Evolutionary conservation across 495 filamentous ascomycete genomes (phyloP).

Genomic region (Polyplosphaeria fusca): DNA sequence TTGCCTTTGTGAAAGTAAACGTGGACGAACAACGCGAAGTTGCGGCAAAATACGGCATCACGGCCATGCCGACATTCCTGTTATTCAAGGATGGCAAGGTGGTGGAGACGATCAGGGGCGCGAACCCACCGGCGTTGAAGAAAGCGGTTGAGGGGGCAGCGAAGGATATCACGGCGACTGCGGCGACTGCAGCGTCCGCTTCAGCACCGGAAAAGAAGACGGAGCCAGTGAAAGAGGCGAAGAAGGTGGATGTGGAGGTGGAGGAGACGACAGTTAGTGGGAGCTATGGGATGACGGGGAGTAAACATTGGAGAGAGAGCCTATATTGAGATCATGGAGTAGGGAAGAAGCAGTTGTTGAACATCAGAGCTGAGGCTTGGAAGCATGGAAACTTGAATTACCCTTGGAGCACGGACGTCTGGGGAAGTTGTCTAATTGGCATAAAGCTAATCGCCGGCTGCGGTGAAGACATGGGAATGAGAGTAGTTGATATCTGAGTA

Average conservation of each 20-base stretch:
- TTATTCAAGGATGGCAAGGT: constrained; percentile 30
- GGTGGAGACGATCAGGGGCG: constrained; percentile 24
- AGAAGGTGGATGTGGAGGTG: constrained; percentile 4
- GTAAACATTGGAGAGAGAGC: constrained; percentile 26
- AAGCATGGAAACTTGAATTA: too few species aligned
- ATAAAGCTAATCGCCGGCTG: too few species aligned
- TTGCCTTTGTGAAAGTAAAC: constrained; percentile 34
- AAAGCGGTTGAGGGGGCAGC: constrained; percentile 12
- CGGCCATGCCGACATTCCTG: constrained; percentile 37
- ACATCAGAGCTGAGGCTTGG: not conserved
- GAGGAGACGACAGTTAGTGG: constrained; percentile 33
- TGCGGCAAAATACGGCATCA: constrained; percentile 23
- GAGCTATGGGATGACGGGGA: constrained; percentile 30
- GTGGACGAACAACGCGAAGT: constrained; percentile 31
- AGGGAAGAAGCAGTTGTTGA: not conserved
- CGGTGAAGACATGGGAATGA: too few species aligned
- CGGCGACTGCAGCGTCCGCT: not conserved
- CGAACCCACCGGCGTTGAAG: constrained; percentile 24
- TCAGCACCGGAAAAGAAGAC: not conserved
- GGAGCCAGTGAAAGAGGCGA: constrained; percentile 3
- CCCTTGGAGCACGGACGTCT: too few species aligned
- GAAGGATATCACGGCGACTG: constrained; percentile 4
- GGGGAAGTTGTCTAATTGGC: too few species aligned
- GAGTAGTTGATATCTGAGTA: too few species aligned
- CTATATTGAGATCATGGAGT: constrained; percentile 2